A percentile compares a stretch with the other conserved stretches of the same genome.
Evolutionary conservation across 129 eudicot genomes (phyloP).

Genomic region (Flaveria ramosissima): DNA sequence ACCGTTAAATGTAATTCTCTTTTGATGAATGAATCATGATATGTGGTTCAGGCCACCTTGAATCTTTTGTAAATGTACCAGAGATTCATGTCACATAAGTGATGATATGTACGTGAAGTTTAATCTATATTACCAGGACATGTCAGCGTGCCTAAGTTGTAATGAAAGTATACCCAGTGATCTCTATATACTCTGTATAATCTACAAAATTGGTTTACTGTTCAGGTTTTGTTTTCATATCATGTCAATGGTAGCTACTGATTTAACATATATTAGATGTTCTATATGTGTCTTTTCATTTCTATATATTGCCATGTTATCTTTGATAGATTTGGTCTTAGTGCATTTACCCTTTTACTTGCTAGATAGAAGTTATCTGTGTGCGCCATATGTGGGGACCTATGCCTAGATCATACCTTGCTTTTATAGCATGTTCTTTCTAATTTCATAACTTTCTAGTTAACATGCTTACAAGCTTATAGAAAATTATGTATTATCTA

Average conservation of each 20-base stretch:
- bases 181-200: not conserved
- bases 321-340: not conserved
- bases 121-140: not conserved
- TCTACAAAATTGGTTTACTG: not conserved
- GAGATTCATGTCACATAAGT: not conserved
- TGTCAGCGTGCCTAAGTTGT: not conserved
- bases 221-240: not conserved
- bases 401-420: not conserved
- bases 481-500: not conserved
- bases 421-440: not conserved
- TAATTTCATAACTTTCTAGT: not conserved
- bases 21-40: too few species aligned
- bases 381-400: not conserved
- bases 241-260: not conserved
- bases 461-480: not conserved
- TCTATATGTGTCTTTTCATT: not conserved
- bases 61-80: not conserved
- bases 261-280: slow-evolving; percentile 4
- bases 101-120: not conserved
- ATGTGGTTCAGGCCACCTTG: not conserved
- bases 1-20: too few species aligned
- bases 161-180: not conserved
- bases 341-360: not conserved
- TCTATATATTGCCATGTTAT: not conserved
- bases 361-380: not conserved